Base-by-base conservation (phyloP, 768 basidiomycete genomes). In the Hericium rajendrae region DNA sequence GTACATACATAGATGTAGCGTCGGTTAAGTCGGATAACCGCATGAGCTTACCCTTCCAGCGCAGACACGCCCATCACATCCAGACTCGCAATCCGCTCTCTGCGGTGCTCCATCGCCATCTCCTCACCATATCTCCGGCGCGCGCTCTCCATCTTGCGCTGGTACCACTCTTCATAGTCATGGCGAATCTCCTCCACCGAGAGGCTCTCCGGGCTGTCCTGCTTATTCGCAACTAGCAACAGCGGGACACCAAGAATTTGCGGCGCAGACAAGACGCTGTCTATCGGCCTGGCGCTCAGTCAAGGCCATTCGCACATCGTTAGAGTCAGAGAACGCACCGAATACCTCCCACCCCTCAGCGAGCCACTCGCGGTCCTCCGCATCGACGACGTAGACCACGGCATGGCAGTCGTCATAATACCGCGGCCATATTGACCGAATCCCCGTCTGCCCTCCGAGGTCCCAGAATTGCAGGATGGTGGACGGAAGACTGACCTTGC, bases 331-430 rank as follows among this genome's bases (percentile, higher is more conserved):
- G 13, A 5, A 71, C 89, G 57, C 70, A 97, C 95, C 94, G 64
- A 99, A 98, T 8, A 93, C 94, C 61, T 92, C 89, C 95, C 95
- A 98, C 15, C 92, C 91, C 76, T 98, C 97, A 51, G 85, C 81
- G 26, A 98, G 75, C 40, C 95, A 76, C 65, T 91, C 92, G 38
- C 85, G 74, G 74, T 99, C 95, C 61, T 88, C 82, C 9, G 94
- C 92, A 69, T 99, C 97, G 54, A 99, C 83, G 53, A 98, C 88
- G 65, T 91, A 99, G 41, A 89, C 92, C 48, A 98, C 91, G 8
- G 94, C 95, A 69, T 99, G 95, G 62, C 94, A 97, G 68, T 97
- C 94, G 56, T 91, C 88, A 69, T 95, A 97, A 72, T 99, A 99
- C 56, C 82, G 78, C 58, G 86, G 84, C 94, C 95, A 98, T 62